Percentiles rank a stretch among this genome's conserved stretches.
phyloP scores from a whole-genome alignment of 805 yeast genomes.

The Yarrowia bubula region DNA sequence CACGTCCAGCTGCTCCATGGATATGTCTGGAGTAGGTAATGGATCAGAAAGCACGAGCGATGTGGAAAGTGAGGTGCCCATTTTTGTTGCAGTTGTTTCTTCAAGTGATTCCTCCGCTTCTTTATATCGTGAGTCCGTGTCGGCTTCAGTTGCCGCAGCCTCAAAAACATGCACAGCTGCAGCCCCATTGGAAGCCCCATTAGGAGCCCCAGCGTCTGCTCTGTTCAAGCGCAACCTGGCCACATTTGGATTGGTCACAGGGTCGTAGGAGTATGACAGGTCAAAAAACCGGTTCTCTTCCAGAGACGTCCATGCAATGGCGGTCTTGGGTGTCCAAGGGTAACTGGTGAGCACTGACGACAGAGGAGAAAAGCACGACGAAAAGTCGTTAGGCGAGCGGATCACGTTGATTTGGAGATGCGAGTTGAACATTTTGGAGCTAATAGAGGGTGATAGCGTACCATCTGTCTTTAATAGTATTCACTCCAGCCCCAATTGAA shows the following conservation, averaged over 20 bases:
- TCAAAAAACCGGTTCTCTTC: neutral
- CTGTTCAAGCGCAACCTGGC: neutral
- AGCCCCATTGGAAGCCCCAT: neutral
- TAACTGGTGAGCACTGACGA: neutral
- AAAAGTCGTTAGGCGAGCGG: neutral
- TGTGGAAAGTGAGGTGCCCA: neutral
- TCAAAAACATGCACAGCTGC: neutral
- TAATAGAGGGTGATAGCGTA: no score
- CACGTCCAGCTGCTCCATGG: neutral
- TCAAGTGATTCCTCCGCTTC: neutral
- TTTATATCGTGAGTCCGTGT: neutral
- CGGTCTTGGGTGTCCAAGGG: slow-evolving; percentile 9
- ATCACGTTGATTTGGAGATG: slow-evolving; percentile 19
- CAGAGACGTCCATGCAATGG: slow-evolving; percentile 14
- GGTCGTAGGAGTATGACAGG: neutral
- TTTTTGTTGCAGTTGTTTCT: neutral
- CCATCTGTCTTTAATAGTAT: neutral
- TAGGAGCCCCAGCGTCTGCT: neutral
- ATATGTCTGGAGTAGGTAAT: neutral
- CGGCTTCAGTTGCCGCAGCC: neutral
- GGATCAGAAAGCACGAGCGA: neutral
- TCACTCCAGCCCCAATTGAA: neutral
- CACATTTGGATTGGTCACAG: slow-evolving; percentile 7
- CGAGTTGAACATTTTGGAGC: neutral
- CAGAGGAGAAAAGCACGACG: neutral